phyloP scores from a whole-genome alignment of 73 alveolate species.

The Durusdinium trenchii region DNA sequence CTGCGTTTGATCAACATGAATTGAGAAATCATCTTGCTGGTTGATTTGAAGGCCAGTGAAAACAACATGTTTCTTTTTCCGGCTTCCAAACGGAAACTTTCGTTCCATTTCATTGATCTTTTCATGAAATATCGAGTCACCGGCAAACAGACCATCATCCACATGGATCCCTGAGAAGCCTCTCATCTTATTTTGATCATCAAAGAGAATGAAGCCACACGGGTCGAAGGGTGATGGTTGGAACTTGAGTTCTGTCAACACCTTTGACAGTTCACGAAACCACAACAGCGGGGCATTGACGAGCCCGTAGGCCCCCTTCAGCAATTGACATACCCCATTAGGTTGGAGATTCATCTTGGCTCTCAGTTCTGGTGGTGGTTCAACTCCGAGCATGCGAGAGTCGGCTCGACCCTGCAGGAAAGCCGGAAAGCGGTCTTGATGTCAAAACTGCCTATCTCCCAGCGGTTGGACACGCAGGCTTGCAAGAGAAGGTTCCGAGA shows the following conservation, averaged over 20 bases:
- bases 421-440: not conserved
- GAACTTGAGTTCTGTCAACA: not conserved
- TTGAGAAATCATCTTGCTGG: not conserved
- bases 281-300: too few species aligned
- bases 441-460: not conserved
- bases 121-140: not conserved
- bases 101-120: not conserved
- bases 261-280: not conserved
- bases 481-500: not conserved
- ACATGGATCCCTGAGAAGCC: not conserved
- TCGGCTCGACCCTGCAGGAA: not conserved
- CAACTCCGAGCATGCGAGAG: not conserved
- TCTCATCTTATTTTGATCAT: not conserved
- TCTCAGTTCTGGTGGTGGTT: conserved; percentile 3
- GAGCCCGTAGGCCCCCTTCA: conserved; percentile 25
- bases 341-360: not conserved
- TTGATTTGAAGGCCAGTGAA: not conserved
- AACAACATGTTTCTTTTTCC: not conserved
- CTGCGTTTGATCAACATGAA: not conserved
- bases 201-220: not conserved
- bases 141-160: not conserved
- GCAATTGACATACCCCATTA: not conserved
- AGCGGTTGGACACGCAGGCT: not conserved
- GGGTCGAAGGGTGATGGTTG: not conserved
- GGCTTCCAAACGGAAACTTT: not conserved